A percentile compares a stretch with the other conserved stretches of the same genome.
phyloP scores from a whole-genome alignment of 768 basidiomycete genomes.

The Lactifluus rugatus region DNA sequence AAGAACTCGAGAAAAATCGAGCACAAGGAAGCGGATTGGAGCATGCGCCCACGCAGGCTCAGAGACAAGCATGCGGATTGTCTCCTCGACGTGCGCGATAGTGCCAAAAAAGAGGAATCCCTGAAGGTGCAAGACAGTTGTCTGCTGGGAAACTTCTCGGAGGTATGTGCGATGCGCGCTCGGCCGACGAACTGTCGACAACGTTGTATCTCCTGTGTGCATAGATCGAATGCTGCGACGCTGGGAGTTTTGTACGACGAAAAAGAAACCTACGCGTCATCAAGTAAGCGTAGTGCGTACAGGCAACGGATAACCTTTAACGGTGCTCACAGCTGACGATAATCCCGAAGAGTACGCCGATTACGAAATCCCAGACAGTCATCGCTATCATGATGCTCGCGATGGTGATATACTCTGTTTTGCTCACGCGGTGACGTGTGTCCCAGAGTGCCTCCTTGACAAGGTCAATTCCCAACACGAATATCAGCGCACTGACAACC shows the following conservation, averaged over 20 bases:
- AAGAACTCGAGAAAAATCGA: constrained; percentile 77
- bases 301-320: not conserved
- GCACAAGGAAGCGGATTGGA: constrained; percentile 82
- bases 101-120: constrained; percentile 93
- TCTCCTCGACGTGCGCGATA: constrained; percentile 80
- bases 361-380: constrained; percentile 92
- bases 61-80: constrained; percentile 67
- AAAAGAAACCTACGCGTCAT: constrained; percentile 65
- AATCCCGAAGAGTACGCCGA: constrained; percentile 88
- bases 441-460: constrained; percentile 97
- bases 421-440: constrained; percentile 80
- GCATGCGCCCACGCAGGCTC: constrained; percentile 58
- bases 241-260: constrained; percentile 92
- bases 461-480: constrained; percentile 88
- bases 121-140: constrained; percentile 79
- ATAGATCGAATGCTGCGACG: constrained; percentile 74
- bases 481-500: constrained; percentile 87
- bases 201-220: constrained; percentile 71
- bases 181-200: constrained; percentile 88
- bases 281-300: not conserved
- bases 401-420: constrained; percentile 76
- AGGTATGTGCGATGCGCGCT: constrained; percentile 82
- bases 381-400: constrained; percentile 82
- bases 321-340: constrained; percentile 67
- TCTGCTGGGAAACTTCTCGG: constrained; percentile 87